Evolutionary conservation across 768 basidiomycete genomes (phyloP).

Genomic region (Macrolepiota dolichaula): DNA sequence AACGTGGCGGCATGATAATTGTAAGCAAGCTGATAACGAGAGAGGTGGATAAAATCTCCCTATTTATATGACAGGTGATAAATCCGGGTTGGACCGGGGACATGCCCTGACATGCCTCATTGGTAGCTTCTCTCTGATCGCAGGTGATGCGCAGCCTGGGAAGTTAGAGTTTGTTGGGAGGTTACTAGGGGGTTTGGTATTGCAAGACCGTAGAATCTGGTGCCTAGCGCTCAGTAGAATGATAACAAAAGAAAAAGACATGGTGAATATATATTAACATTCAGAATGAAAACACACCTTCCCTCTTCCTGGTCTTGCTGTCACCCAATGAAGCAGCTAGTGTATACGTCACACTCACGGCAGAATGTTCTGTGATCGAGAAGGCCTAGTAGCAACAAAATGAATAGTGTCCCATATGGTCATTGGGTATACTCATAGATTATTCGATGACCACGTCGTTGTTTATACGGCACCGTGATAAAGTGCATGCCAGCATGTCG

Average conservation of each 20-base stretch:
- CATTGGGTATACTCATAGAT: not conserved
- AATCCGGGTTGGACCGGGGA: slow-evolving; percentile 1
- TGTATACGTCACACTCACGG: not conserved
- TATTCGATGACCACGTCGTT: not conserved
- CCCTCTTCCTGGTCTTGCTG: not conserved
- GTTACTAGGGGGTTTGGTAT: not conserved
- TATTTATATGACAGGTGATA: not conserved
- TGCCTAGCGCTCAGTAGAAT: not conserved
- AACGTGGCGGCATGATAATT: slow-evolving; percentile 37
- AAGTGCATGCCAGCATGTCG: too few relatives aligned
- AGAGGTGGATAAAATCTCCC: not conserved
- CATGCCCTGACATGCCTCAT: not conserved
- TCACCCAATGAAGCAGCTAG: not conserved
- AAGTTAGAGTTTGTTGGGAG: not conserved
- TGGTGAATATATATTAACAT: too few relatives aligned
- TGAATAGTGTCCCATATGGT: not conserved
- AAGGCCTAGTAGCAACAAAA: not conserved
- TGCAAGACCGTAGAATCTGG: not conserved
- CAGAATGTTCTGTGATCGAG: not conserved
- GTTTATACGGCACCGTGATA: too few relatives aligned
- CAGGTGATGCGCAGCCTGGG: not conserved
- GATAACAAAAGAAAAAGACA: not conserved
- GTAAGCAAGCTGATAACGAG: slow-evolving; percentile 10
- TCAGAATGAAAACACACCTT: not conserved
- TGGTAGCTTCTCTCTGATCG: not conserved